Base-by-base conservation (phyloP, 306 rosid species). In the Urtica urens region DNA sequence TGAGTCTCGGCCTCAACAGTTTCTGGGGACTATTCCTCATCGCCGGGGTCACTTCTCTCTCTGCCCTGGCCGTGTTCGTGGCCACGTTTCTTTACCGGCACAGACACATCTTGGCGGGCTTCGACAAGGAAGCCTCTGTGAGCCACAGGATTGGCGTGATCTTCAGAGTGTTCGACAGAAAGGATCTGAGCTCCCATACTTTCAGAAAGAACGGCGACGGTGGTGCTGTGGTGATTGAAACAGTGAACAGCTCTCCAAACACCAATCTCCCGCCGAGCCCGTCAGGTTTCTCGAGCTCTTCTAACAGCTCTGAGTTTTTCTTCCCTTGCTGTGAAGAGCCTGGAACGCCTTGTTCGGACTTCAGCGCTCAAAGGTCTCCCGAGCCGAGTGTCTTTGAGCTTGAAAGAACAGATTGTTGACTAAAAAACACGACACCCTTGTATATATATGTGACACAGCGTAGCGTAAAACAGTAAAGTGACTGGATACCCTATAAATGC, bases 11-110 rank as follows among this genome's bases (percentile, higher is more conserved):
- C 49, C 68, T 84, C 1, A 56, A 53, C 6, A 79, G 76, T 65
- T 79, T 83, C 17, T 58, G 79, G 72, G 86, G 83, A 4, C 66
- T 80, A 9, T 80, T 78, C 58, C 64, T 80, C 20, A 46, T 77
- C 12, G 75, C 62, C 1, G 68, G 72, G 19, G 30, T 20, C 28
- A 55, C 73, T 48, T 73, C 72, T 0, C 0, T 67, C 1, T n/a
- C 20, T 3, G 71, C 81, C 15, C 70, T 80, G 2, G 1, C 53
- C 13, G 5, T 68, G 43, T 72, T 34, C 27, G 31, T 28, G 8
- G 16, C 38, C 0, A 55, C 30, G 26, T 78, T 78, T 35, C 33
- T 75, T 0, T 9, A 70, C 55, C 39, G 59, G 28, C 51, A 72
- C 0, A 68, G 24, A 26, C 57, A 75, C 20, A 38, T 57, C 7